Conservation (phyloP, 163 green algal genomes). For the Chlorella variabilis region DNA sequence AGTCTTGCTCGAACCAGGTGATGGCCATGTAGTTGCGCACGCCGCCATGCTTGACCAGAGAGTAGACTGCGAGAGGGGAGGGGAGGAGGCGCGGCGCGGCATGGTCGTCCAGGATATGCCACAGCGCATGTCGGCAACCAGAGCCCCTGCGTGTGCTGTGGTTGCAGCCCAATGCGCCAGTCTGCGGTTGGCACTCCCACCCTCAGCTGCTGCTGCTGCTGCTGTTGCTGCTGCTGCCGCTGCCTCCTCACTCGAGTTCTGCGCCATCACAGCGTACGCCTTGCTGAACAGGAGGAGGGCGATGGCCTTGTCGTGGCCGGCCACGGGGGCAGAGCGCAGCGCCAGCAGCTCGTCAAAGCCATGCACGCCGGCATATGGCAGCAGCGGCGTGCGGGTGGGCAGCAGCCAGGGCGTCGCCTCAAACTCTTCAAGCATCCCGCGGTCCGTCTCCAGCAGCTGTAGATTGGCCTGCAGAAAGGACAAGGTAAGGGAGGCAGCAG, state of each 20-base stretch:
- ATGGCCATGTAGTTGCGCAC: slow-evolving; percentile 37
- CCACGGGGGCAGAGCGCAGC: neutral
- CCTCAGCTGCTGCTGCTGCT: no score
- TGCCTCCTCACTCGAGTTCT: slow-evolving; percentile 40
- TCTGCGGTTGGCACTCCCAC: no score
- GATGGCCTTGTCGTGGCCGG: neutral
- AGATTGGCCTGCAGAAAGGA: slow-evolving; percentile 15
- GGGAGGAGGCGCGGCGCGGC: no score
- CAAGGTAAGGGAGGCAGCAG: no score
- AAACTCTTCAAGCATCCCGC: slow-evolving; percentile 1
- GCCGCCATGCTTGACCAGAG: slow-evolving; percentile 30
- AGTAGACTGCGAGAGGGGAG: slow-evolving; percentile 28
- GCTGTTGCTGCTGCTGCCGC: no score
- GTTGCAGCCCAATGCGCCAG: no score
- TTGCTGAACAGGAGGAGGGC: slow-evolving; percentile 27
- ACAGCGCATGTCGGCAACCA: neutral
- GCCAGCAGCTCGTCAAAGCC: slow-evolving; percentile 1
- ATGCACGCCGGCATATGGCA: slow-evolving; percentile 30
- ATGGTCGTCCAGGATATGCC: neutral
- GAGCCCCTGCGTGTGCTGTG: neutral
- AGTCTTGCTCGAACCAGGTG: slow-evolving; percentile 18
- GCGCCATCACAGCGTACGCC: slow-evolving; percentile 11
- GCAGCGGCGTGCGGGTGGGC: slow-evolving; percentile 7
- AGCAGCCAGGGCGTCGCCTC: slow-evolving; percentile 42
- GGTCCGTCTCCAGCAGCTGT: neutral